Evolutionary conservation across 768 basidiomycete species (phyloP).

Genomic region (Termitomyces sp.): DNA sequence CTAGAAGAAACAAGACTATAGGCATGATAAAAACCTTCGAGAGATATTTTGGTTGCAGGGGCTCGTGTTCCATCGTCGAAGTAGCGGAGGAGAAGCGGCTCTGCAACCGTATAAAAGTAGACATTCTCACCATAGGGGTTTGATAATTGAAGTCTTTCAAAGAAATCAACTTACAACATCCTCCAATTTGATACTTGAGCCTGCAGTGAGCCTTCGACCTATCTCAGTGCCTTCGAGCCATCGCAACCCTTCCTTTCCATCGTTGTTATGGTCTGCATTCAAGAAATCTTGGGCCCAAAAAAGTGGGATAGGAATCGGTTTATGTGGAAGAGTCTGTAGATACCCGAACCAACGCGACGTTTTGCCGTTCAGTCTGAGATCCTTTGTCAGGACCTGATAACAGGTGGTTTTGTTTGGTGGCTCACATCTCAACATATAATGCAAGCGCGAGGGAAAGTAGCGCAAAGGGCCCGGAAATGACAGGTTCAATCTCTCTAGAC

Average conservation of each 20-base stretch:
- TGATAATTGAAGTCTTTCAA: not conserved
- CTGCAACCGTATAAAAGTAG: conserved; percentile 16
- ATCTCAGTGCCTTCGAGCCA: conserved; percentile 43
- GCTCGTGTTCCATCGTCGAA: conserved; percentile 4
- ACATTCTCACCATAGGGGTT: conserved; percentile 6
- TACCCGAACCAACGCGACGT: conserved; percentile 61
- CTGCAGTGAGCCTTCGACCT: conserved; percentile 4
- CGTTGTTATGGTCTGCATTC: conserved; percentile 18
- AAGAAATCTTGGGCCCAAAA: conserved; percentile 41
- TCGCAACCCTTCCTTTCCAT: conserved; percentile 24
- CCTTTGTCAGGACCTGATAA: conserved; percentile 3
- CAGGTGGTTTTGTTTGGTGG: conserved; percentile 9
- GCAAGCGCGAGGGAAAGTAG: conserved; percentile 58
- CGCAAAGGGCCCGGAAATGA: conserved; percentile 51
- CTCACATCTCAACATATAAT: conserved; percentile 62
- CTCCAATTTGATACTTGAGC: conserved; percentile 2
- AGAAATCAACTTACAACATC: conserved; percentile 6
- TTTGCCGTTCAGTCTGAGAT: conserved; percentile 38
- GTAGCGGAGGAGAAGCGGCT: conserved; percentile 15
- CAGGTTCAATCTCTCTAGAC: conserved; percentile 33
- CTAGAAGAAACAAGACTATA: conserved; percentile 70
- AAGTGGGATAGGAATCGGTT: conserved; percentile 48
- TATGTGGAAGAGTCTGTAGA: conserved; percentile 54
- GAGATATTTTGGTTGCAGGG: conserved; percentile 14
- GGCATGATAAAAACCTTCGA: conserved; percentile 45